A percentile compares a stretch with the other conserved stretches of the same genome.
Evolutionary conservation across 1,284 basidiomycete genomes (phyloP).

Genomic region (Ganoderma multipileum): DNA sequence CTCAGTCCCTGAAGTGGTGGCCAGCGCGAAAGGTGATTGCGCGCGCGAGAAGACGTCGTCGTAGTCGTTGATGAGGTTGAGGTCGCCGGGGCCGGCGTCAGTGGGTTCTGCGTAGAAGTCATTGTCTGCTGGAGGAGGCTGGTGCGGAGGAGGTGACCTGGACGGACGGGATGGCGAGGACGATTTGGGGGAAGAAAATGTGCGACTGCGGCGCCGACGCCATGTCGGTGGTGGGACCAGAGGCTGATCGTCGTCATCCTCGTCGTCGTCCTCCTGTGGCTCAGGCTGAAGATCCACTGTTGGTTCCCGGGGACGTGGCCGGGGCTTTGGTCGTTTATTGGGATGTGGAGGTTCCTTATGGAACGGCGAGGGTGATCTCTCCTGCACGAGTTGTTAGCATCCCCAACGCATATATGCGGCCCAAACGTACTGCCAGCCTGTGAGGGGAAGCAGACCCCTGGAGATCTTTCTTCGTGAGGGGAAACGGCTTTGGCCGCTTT

Average conservation of each 20-base stretch:
- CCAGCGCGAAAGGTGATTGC: slow-evolving; percentile 6
- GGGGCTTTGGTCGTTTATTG: slow-evolving; percentile 6
- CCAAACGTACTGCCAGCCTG: slow-evolving; percentile 3
- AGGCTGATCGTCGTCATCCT: background rate
- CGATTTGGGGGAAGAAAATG: slow-evolving; percentile 16
- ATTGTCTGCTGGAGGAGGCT: background rate
- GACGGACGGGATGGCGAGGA: background rate
- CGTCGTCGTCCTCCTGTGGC: too few species aligned
- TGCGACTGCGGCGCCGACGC: slow-evolving; percentile 22
- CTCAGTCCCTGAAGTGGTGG: slow-evolving; percentile 3
- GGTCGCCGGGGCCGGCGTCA: slow-evolving; percentile 8
- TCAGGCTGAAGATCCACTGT: background rate
- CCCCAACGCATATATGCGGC: background rate
- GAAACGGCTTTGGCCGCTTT: slow-evolving; percentile 22
- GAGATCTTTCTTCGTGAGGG: slow-evolving; percentile 20
- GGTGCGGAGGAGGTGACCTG: background rate
- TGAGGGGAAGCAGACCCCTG: slow-evolving; percentile 6
- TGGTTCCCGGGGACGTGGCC: background rate
- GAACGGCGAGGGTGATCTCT: background rate
- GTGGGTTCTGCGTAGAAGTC: background rate
- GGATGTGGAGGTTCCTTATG: background rate
- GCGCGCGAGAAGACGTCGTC: slow-evolving; percentile 10
- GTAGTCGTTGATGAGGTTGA: slow-evolving; percentile 11
- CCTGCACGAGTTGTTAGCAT: background rate
- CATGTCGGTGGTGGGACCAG: slow-evolving; percentile 6